Conservation (phyloP, 257 asterid genomes). For the Rubia yunnanensis region DNA sequence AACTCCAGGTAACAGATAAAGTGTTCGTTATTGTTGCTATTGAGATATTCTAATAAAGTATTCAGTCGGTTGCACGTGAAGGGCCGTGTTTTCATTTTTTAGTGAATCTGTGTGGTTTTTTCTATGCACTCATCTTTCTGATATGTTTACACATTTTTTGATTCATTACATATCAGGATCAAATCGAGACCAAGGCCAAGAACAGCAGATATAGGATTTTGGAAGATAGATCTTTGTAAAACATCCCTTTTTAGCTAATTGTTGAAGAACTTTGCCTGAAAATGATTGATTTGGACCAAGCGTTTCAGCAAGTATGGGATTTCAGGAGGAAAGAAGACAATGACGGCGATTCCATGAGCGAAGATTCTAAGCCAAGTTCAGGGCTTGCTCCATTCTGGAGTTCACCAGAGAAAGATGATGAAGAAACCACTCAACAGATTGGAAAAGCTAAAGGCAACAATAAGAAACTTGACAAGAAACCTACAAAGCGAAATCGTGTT, state of each 20-base stretch:
- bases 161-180: not conserved
- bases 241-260: not conserved
- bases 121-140: too few relatives aligned
- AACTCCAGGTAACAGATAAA: not conserved
- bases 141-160: not conserved
- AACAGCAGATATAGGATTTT: not conserved
- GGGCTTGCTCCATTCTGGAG: constrained; percentile 12
- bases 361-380: constrained; percentile 39
- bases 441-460: constrained; percentile 13
- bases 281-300: constrained; percentile 34
- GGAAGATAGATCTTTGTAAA: not conserved
- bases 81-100: too few relatives aligned
- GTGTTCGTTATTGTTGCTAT: too few relatives aligned
- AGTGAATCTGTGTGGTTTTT: too few relatives aligned
- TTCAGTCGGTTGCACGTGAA: too few relatives aligned
- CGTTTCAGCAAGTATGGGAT: constrained; percentile 49
- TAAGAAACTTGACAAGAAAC: constrained; percentile 14
- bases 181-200: too few relatives aligned
- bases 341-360: constrained; percentile 42
- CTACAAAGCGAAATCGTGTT: not conserved
- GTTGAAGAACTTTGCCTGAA: not conserved
- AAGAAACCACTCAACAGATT: not conserved
- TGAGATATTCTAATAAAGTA: too few relatives aligned
- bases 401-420: constrained; percentile 25
- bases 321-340: constrained; percentile 35